Evolutionary conservation across 257 asterid species (phyloP).

Genomic region (Solanum boliviense): DNA sequence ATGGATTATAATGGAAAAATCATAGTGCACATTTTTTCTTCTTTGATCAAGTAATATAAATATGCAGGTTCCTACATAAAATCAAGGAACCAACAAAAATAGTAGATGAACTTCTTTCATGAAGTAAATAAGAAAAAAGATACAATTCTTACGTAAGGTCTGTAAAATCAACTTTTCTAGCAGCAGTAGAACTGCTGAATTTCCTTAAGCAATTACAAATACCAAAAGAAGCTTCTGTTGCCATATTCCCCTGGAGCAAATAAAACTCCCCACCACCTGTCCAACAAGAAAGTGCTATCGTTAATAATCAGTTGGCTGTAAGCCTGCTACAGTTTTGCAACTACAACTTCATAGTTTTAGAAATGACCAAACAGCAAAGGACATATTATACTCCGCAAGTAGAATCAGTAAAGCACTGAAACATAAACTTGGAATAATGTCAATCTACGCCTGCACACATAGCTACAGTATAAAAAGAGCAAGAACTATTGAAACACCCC

Average conservation of each 20-base stretch:
- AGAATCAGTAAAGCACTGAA: not conserved
- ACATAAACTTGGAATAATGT: not conserved
- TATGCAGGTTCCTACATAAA: not conserved
- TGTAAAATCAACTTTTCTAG: conserved; percentile 53
- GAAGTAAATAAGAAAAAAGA: not conserved
- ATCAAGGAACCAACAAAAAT: not conserved
- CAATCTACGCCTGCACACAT: not conserved
- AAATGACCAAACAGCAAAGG: not conserved
- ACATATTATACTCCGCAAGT: not conserved
- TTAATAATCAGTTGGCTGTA: not conserved
- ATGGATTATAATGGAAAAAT: not conserved
- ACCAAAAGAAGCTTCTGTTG: conserved; percentile 19
- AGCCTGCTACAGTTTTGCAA: not conserved
- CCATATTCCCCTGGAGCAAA: conserved; percentile 21
- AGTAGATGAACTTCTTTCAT: not conserved
- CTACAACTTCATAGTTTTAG: not conserved
- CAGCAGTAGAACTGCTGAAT: conserved; percentile 32
- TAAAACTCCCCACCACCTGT: conserved; percentile 34
- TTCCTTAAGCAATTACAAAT: conserved; percentile 23
- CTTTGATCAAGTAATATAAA: conserved; percentile 1
- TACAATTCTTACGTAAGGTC: conserved; percentile 71
- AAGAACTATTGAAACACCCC: not conserved
- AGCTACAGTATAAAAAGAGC: not conserved
- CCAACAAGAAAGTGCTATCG: conserved; percentile 5
- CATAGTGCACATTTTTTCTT: not conserved